These are phyloP conservation scores for Orbilia quercus DNA, from an alignment of 2,329 filamentous ascomycete genomes.

Conservation along the genomic window DNA sequence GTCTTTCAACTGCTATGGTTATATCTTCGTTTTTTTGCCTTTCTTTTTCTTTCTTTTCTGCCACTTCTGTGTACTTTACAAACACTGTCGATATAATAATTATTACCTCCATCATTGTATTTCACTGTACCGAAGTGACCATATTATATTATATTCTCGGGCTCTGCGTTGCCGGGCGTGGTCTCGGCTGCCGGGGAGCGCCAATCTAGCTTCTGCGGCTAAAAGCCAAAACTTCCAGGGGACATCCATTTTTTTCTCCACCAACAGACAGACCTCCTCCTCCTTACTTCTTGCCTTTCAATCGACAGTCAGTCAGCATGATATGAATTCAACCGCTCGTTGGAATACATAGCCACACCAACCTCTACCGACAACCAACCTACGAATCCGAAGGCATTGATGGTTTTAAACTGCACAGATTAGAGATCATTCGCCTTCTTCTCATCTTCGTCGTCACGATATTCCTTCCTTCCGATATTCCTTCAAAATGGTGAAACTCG, in stretches of 20 bases:
- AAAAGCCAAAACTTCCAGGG: constrained; percentile 32
- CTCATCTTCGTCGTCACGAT: neutral
- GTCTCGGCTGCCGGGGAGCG: constrained; percentile 46
- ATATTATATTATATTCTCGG: too few relatives aligned
- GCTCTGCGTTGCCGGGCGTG: constrained; percentile 15
- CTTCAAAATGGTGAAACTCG: constrained; percentile 43
- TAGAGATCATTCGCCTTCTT: neutral
- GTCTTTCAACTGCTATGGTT: too few relatives aligned
- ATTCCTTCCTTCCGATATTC: constrained; percentile 7
- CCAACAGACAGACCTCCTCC: too few relatives aligned
- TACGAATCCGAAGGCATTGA: neutral
- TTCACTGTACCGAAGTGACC: too few relatives aligned
- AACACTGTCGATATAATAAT: too few relatives aligned
- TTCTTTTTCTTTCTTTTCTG: too few relatives aligned
- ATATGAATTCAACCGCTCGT: constrained; percentile 1
- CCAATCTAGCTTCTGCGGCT: constrained; percentile 23
- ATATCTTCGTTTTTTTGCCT: too few relatives aligned
- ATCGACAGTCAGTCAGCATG: constrained; percentile 2
- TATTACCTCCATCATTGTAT: too few relatives aligned
- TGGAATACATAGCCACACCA: neutral
- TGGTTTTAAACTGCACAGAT: neutral
- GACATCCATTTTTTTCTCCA: neutral
- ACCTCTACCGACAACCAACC: neutral
- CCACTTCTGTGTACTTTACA: too few relatives aligned
- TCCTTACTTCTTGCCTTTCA: too few relatives aligned